These are phyloP conservation scores for Vitis hybrid DNA, from an alignment of 177 flowering plant species.

Conservation along the genomic window DNA sequence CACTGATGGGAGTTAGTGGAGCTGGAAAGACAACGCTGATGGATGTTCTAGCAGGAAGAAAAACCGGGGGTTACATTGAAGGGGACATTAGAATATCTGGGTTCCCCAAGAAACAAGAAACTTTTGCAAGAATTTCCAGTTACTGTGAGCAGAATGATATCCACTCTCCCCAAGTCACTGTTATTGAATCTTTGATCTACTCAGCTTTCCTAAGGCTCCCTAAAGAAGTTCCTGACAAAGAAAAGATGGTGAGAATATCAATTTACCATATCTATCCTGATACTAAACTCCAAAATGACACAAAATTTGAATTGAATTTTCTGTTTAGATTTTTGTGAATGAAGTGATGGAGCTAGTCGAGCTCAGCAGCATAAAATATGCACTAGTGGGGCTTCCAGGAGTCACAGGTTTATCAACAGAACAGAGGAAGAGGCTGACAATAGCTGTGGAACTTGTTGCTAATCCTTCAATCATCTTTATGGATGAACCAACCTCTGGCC, in stretches of 20 bases:
- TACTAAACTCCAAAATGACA: too few species aligned
- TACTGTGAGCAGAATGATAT: conserved; percentile 91
- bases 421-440: conserved; percentile 82
- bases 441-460: conserved; percentile 88
- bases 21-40: conserved; percentile 94
- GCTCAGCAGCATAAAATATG: conserved; percentile 60
- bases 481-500: conserved; percentile 93
- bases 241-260: conserved; percentile 45
- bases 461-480: conserved; percentile 89
- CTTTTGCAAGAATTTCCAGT: conserved; percentile 91
- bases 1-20: conserved; percentile 95
- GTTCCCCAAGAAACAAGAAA: conserved; percentile 76
- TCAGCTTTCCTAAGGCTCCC: conserved; percentile 87
- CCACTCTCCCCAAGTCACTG: conserved; percentile 88
- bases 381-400: conserved; percentile 82
- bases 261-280: not conserved
- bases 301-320: not conserved
- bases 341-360: conserved; percentile 82
- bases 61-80: conserved; percentile 90
- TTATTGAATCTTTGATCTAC: conserved; percentile 72
- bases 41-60: conserved; percentile 94
- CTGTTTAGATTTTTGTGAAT: conserved; percentile 61
- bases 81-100: conserved; percentile 85
- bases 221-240: conserved; percentile 55
- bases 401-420: conserved; percentile 78